Percentiles rank a stretch among this genome's conserved stretches.
Evolutionary conservation across 192 early-diverging fungal species (phyloP).

Genomic region (Backusella luteola): DNA sequence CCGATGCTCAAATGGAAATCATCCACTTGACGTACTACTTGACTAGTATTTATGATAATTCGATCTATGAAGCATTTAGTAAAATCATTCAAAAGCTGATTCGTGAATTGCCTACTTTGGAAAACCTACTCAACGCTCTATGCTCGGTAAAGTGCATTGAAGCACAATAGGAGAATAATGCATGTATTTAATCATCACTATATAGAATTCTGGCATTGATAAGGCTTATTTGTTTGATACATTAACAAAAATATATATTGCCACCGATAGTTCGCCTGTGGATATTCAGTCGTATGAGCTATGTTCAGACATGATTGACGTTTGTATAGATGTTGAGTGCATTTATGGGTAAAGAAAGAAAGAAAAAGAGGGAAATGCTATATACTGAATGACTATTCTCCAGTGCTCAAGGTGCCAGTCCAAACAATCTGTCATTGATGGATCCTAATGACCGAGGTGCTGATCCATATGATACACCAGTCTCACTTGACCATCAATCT

Average conservation of each 20-base stretch:
- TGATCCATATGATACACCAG: conserved; percentile 5
- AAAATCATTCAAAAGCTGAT: conserved; percentile 93
- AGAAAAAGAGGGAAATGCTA: background rate
- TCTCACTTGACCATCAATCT: conserved; percentile 2
- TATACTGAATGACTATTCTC: background rate
- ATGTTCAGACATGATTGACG: conserved; percentile 94
- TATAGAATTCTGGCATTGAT: conserved; percentile 89
- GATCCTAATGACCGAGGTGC: background rate
- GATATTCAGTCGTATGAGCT: conserved; percentile 88
- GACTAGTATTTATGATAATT: conserved; percentile 93
- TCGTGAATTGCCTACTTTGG: conserved; percentile 76
- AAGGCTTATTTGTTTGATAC: conserved; percentile 96
- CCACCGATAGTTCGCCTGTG: conserved; percentile 92
- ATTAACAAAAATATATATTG: conserved; percentile 88
- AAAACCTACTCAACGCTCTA: conserved; percentile 89
- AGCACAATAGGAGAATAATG: too few species aligned
- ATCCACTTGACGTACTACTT: conserved; percentile 81
- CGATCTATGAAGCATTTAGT: conserved; percentile 92
- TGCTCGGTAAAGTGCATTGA: conserved; percentile 67
- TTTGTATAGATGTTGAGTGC: conserved; percentile 76
- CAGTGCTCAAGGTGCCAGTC: conserved; percentile 10
- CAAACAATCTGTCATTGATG: conserved; percentile 8
- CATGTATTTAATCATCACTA: background rate
- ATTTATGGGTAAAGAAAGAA: conserved; percentile 62
- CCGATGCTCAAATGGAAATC: conserved; percentile 72